Conservation (phyloP, 2,329 filamentous ascomycete species). For the Aureobasidium sp. region DNA sequence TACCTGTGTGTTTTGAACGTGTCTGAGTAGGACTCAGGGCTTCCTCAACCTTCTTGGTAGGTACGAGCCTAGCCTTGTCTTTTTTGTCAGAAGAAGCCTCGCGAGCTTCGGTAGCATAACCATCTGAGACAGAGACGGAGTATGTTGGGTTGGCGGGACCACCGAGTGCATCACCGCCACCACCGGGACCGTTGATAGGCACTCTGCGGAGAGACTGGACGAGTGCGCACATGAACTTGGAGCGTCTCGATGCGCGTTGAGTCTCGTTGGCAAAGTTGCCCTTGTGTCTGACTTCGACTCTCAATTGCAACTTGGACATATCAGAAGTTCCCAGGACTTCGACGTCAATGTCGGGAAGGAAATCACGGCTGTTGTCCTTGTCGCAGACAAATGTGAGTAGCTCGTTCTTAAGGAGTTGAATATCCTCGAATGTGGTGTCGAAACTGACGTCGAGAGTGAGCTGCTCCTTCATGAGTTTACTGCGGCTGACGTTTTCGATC, state of each 20-base stretch:
- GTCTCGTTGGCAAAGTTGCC: slow-evolving; percentile 60
- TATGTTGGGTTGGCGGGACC: slow-evolving; percentile 68
- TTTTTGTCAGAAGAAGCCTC: slow-evolving; percentile 50
- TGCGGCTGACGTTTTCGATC: slow-evolving; percentile 90
- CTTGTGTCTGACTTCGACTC: slow-evolving; percentile 83
- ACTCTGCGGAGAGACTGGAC: slow-evolving; percentile 78
- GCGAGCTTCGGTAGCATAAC: slow-evolving; percentile 54
- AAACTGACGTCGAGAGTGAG: slow-evolving; percentile 75
- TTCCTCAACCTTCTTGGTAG: slow-evolving; percentile 30
- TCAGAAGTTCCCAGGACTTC: slow-evolving; percentile 72
- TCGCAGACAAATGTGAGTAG: slow-evolving; percentile 78
- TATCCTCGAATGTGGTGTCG: slow-evolving; percentile 81
- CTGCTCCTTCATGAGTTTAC: slow-evolving; percentile 83
- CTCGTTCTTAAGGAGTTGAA: slow-evolving; percentile 76
- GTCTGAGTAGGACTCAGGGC: not conserved
- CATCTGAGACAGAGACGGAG: slow-evolving; percentile 67
- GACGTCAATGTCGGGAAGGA: slow-evolving; percentile 75
- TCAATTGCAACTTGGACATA: slow-evolving; percentile 80
- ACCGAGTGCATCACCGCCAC: slow-evolving; percentile 56
- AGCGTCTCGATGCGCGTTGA: slow-evolving; percentile 71
- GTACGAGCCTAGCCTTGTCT: slow-evolving; percentile 55
- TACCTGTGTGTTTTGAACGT: slow-evolving; percentile 22
- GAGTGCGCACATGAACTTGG: slow-evolving; percentile 95
- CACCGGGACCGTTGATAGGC: slow-evolving; percentile 76
- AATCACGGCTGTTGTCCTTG: slow-evolving; percentile 84